These are phyloP conservation scores for Fusarium sp. DNA, from an alignment of 2,329 filamentous ascomycete species.

Conservation along the genomic window DNA sequence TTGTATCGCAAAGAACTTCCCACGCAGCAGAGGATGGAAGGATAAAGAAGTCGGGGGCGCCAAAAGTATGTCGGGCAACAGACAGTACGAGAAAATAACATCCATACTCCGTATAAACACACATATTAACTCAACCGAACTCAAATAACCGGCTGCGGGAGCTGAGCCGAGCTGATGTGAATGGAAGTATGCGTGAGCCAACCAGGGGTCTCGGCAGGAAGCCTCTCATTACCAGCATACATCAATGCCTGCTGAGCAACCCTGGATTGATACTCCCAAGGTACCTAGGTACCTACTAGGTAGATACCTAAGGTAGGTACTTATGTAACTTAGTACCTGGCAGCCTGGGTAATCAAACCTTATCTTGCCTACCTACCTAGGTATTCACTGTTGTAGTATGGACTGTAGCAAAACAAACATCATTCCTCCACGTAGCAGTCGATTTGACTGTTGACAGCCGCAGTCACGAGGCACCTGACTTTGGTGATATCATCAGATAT, in stretches of 20 bases:
- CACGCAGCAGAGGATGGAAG: background rate
- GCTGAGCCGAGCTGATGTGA: background rate
- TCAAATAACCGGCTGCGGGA: background rate
- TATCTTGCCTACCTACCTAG: too few relatives aligned
- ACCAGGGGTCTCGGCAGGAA: slow-evolving; percentile 5
- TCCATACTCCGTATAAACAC: background rate
- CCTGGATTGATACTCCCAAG: background rate
- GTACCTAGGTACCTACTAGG: too few relatives aligned
- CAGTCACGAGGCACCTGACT: background rate
- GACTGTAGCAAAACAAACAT: background rate
- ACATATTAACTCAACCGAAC: background rate
- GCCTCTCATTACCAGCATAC: slow-evolving; percentile 11
- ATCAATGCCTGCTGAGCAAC: background rate
- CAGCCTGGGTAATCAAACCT: background rate
- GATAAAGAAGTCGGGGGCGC: background rate
- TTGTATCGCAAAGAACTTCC: background rate
- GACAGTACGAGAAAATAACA: background rate
- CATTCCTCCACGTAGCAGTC: background rate
- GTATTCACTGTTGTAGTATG: background rate
- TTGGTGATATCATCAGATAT: background rate
- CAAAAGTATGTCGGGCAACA: background rate
- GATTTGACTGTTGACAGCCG: background rate
- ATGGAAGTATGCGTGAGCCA: background rate
- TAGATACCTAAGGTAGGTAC: too few relatives aligned
- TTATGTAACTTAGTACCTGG: too few relatives aligned